Conservation (phyloP, 495 filamentous ascomycete genomes). For the Pseudoneurospora amorphoporcata region DNA sequence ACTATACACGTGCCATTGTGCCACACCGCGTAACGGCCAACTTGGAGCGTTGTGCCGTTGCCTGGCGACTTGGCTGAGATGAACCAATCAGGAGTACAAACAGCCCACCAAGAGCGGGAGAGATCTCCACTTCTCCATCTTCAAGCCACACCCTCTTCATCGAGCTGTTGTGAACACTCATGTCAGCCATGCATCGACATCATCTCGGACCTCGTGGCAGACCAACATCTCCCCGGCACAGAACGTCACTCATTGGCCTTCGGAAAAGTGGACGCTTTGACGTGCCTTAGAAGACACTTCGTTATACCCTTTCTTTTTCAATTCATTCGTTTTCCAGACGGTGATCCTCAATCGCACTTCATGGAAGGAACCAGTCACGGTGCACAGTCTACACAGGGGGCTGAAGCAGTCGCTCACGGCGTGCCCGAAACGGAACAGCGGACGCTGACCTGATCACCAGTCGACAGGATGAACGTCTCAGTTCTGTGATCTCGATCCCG, state of each 20-base stretch:
- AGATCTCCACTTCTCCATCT: not conserved
- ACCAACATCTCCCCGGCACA: not conserved
- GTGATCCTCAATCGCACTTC: not conserved
- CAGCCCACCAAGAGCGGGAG: not conserved
- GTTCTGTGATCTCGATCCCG: not conserved
- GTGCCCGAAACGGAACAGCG: not conserved
- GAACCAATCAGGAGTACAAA: not conserved
- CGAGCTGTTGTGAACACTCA: not conserved
- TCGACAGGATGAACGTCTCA: not conserved
- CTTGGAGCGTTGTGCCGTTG: not conserved
- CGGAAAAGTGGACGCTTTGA: not conserved
- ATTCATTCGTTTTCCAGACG: not conserved
- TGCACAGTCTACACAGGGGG: not conserved
- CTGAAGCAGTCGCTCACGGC: not conserved
- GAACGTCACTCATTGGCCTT: not conserved
- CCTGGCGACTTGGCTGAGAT: not conserved
- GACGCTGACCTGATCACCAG: not conserved
- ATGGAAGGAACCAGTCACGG: not conserved
- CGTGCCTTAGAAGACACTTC: not conserved
- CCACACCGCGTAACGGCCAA: not conserved
- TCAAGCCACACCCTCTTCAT: not conserved
- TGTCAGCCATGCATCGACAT: not conserved
- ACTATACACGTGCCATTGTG: not conserved
- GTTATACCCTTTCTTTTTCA: not conserved
- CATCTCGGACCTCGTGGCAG: not conserved